These are phyloP conservation scores for Penicillium roqueforti DNA, from an alignment of 495 filamentous ascomycete genomes.

Conservation along the genomic window DNA sequence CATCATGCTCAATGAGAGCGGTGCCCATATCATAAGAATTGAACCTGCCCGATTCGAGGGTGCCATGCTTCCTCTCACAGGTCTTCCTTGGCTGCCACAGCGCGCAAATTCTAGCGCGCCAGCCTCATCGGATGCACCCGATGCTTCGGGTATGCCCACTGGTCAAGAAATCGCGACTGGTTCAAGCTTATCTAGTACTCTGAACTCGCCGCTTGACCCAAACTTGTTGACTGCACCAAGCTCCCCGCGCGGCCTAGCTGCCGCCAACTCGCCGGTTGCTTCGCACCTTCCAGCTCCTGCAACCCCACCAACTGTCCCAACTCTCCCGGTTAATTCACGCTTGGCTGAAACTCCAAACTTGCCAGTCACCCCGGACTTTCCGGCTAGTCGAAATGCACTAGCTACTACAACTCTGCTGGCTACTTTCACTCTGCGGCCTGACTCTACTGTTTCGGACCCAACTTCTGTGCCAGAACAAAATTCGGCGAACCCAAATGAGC, in stretches of 20 bases:
- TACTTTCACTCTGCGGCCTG: neutral
- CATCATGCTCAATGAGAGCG: neutral
- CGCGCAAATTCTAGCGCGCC: neutral
- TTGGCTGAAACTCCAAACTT: no score
- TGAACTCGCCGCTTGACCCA: neutral
- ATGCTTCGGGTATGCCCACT: neutral
- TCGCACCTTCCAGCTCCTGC: no score
- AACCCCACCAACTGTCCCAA: no score
- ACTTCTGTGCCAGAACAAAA: neutral
- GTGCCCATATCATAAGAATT: neutral
- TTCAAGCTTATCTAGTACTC: neutral
- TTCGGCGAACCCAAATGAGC: neutral
- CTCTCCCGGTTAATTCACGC: no score
- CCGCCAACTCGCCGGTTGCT: neutral
- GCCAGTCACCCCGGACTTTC: neutral
- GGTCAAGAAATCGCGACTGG: neutral
- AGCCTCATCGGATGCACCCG: neutral
- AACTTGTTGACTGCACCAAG: neutral
- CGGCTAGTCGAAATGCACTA: no score
- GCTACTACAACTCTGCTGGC: neutral
- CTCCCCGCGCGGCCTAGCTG: no score
- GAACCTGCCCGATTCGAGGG: neutral
- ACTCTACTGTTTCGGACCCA: neutral
- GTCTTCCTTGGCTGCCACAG: neutral
- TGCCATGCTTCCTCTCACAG: neutral